Conservation (phyloP, 805 yeast species). For the Candida sanyiensis region DNA sequence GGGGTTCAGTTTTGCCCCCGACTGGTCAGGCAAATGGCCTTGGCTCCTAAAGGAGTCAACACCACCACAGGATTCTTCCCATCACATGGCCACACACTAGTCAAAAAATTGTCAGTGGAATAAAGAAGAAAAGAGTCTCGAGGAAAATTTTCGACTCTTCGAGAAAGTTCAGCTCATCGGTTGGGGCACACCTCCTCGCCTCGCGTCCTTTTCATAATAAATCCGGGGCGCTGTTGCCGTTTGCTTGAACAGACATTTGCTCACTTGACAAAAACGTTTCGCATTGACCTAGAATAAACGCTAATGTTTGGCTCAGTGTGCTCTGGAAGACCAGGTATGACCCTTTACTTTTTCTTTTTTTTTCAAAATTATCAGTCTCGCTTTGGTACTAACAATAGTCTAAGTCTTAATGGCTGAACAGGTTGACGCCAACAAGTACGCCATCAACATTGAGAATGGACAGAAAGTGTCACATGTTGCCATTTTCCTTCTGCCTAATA, state of each 20-base stretch:
- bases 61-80: conserved; percentile 4
- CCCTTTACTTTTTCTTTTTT: background rate
- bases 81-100: background rate
- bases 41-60: background rate
- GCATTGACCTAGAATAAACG: too few species aligned
- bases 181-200: too few species aligned
- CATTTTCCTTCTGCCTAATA: conserved; percentile 78
- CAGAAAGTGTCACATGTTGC: conserved; percentile 72
- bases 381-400: background rate
- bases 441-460: conserved; percentile 57
- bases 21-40: conserved; percentile 1
- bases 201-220: too few species aligned
- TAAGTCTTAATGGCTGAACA: conserved; percentile 48
- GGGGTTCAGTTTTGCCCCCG: background rate
- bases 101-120: background rate
- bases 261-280: too few species aligned
- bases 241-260: too few species aligned
- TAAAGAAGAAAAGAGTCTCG: background rate
- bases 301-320: conserved; percentile 77
- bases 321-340: conserved; percentile 59
- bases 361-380: background rate
- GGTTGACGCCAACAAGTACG: conserved; percentile 63
- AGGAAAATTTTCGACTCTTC: conserved; percentile 1
- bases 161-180: conserved; percentile 5
- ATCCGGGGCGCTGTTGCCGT: background rate